Conservation (phyloP, 1,139 yeast species). For the Kluyveromyces marxianus region DNA sequence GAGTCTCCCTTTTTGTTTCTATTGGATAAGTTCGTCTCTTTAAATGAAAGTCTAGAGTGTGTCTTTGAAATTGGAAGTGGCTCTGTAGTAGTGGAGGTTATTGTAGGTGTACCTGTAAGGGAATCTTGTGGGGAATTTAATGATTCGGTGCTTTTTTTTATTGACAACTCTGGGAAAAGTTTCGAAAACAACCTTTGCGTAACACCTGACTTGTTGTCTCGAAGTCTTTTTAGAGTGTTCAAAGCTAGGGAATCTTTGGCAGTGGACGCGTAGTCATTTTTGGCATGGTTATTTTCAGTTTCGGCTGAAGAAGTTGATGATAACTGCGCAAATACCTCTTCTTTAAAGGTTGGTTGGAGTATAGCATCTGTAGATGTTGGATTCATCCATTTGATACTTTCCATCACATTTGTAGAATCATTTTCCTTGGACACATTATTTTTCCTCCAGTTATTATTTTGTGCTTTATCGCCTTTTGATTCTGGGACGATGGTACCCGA, state of each 20-base stretch:
- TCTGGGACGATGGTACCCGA: not conserved
- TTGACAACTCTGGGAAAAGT: conserved; percentile 15
- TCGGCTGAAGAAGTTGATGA: not conserved
- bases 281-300: not conserved
- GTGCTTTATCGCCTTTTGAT: not conserved
- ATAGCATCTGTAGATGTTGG: conserved; percentile 3
- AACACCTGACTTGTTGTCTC: conserved; percentile 5
- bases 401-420: not conserved
- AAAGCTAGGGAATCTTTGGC: conserved; percentile 21
- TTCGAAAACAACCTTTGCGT: conserved; percentile 16
- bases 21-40: not conserved
- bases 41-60: not conserved
- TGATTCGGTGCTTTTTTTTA: conserved; percentile 2
- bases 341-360: not conserved
- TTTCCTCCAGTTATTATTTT: not conserved
- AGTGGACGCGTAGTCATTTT: too few relatives aligned
- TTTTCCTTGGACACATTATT: not conserved
- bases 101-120: too few relatives aligned
- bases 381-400: conserved; percentile 1
- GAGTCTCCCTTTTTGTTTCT: not conserved
- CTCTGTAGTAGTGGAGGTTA: not conserved
- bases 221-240: conserved; percentile 23
- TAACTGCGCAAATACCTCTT: conserved; percentile 2
- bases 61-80: not conserved
- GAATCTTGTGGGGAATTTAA: too few relatives aligned